These are phyloP conservation scores for Oehlia diaphana DNA, from an alignment of 192 early-diverging fungal species.

Conservation along the genomic window DNA sequence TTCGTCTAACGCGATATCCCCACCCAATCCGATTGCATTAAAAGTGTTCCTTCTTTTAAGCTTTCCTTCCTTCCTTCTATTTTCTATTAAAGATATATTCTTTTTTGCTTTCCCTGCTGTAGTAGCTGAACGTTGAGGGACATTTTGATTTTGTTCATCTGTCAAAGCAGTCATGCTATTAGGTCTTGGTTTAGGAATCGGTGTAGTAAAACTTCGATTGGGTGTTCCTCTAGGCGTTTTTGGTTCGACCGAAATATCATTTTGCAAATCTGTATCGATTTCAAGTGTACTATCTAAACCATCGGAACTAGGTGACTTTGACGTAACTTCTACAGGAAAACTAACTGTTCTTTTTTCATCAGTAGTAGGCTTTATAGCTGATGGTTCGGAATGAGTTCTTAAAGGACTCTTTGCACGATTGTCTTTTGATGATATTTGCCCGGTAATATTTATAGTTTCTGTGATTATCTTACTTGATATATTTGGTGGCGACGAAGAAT, in stretches of 20 bases:
- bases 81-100: background rate
- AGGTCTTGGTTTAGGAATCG: constrained; percentile 22
- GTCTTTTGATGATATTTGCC: background rate
- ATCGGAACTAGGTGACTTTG: no score
- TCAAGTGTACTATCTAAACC: background rate
- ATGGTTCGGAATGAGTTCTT: background rate
- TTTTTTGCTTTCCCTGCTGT: constrained; percentile 22
- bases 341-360: constrained; percentile 21
- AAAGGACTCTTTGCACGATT: background rate
- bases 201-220: constrained; percentile 16
- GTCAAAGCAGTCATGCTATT: constrained; percentile 16
- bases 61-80: background rate
- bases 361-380: no score
- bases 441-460: background rate
- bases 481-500: background rate
- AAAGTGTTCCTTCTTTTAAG: constrained; percentile 47
- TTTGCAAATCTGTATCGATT: background rate
- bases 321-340: constrained; percentile 9
- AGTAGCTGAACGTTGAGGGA: constrained; percentile 7
- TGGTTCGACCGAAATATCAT: background rate
- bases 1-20: background rate
- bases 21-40: constrained; percentile 32
- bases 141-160: constrained; percentile 2
- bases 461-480: background rate
- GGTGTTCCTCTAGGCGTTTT: background rate